These are phyloP conservation scores for Myxozyma neotropica DNA, from an alignment of 805 yeast genomes.

Conservation along the genomic window DNA sequence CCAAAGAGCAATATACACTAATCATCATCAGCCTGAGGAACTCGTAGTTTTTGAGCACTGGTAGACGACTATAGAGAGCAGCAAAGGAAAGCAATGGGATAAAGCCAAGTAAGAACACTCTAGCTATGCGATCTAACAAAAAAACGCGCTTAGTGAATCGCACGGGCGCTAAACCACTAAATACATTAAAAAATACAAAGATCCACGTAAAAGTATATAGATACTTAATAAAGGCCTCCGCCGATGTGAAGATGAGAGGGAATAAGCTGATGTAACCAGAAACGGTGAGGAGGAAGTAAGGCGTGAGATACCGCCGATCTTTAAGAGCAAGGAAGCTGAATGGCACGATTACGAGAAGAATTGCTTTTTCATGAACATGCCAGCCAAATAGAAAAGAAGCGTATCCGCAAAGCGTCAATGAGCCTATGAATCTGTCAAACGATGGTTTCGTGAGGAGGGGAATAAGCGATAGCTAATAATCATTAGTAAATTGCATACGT, in stretches of 20 bases:
- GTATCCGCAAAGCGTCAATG: conserved; percentile 85
- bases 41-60: conserved; percentile 56
- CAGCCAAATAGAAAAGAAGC: conserved; percentile 94
- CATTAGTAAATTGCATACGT: background rate
- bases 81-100: conserved; percentile 62
- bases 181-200: conserved; percentile 69
- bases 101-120: conserved; percentile 67
- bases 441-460: conserved; percentile 59
- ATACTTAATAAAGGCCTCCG: conserved; percentile 76
- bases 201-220: conserved; percentile 84
- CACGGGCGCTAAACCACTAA: conserved; percentile 54
- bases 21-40: conserved; percentile 79
- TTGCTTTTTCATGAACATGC: conserved; percentile 99
- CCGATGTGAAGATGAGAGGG: conserved; percentile 79
- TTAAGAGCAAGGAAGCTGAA: conserved; percentile 69
- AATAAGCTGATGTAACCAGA: conserved; percentile 87
- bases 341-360: conserved; percentile 86
- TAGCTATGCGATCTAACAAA: conserved; percentile 68
- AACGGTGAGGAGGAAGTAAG: conserved; percentile 70
- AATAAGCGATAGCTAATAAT: conserved; percentile 17
- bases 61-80: conserved; percentile 57
- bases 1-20: conserved; percentile 84
- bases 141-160: conserved; percentile 46
- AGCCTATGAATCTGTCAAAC: conserved; percentile 76
- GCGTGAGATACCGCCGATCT: conserved; percentile 69